These are phyloP conservation scores for Lunasporangiospora selenospora DNA, from an alignment of 192 early-diverging fungal species.

Conservation along the genomic window DNA sequence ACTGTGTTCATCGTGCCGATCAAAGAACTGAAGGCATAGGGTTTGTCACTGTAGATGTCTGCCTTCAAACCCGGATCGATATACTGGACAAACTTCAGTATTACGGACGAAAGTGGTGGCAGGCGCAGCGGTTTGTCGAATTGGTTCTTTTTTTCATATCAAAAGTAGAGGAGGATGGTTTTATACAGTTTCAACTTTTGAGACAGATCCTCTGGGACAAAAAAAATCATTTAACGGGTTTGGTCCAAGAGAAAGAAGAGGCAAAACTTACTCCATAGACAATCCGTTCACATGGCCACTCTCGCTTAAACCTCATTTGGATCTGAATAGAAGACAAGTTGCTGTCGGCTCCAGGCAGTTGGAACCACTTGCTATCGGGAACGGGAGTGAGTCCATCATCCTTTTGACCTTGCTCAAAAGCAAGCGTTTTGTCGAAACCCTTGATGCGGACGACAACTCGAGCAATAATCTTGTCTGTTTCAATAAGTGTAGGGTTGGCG, in stretches of 20 bases:
- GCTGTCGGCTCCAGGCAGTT: slow-evolving; percentile 66
- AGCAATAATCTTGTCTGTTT: slow-evolving; percentile 69
- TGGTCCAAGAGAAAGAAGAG: not conserved
- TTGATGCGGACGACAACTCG: slow-evolving; percentile 71
- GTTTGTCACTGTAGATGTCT: slow-evolving; percentile 73
- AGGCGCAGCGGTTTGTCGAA: slow-evolving; percentile 74
- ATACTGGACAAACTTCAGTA: slow-evolving; percentile 73
- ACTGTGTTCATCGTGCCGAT: slow-evolving; percentile 80
- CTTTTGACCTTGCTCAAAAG: slow-evolving; percentile 36
- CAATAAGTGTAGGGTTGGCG: slow-evolving; percentile 62
- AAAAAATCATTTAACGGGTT: not conserved
- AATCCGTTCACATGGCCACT: slow-evolving; percentile 68
- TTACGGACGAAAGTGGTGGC: slow-evolving; percentile 73
- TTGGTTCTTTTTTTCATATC: slow-evolving; percentile 50
- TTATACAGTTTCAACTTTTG: not conserved
- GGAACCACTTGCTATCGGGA: slow-evolving; percentile 36
- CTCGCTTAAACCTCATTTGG: slow-evolving; percentile 73
- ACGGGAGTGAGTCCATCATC: slow-evolving; percentile 13
- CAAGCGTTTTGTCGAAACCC: slow-evolving; percentile 66
- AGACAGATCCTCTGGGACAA: not conserved
- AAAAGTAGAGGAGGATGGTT: not conserved
- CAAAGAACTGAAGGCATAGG: slow-evolving; percentile 75
- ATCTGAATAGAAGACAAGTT: slow-evolving; percentile 77
- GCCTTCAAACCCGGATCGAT: slow-evolving; percentile 80
- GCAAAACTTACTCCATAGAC: slow-evolving; percentile 66